A percentile compares a stretch with the other conserved stretches of the same genome.
Evolutionary conservation across 75 land plant genomes (phyloP).

Genomic region (Pseudotsuga menziesii): DNA sequence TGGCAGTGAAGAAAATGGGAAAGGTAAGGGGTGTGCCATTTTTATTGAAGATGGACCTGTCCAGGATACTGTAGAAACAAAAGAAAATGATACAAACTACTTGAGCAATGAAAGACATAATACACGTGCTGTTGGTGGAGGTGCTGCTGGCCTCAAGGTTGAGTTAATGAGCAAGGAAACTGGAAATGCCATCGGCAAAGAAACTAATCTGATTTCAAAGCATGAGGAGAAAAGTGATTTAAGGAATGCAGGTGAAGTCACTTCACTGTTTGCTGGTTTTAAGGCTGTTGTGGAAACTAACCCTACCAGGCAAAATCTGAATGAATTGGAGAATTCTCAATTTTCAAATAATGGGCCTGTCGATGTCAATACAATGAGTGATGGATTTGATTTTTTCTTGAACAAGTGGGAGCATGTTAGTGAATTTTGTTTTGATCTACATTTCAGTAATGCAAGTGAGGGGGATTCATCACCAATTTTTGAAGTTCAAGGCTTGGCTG

Average conservation of each 20-base stretch:
- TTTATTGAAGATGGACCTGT: neutral
- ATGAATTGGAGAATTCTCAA: neutral
- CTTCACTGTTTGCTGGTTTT: slow-evolving; percentile 6
- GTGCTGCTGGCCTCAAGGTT: neutral
- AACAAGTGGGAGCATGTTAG: too few species aligned
- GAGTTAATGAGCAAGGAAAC: neutral
- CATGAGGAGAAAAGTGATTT: neutral
- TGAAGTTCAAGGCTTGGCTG: too few species aligned
- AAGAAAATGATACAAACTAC: neutral
- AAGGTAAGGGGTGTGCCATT: neutral
- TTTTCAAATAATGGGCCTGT: slow-evolving; percentile 51
- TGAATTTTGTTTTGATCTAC: too few species aligned
- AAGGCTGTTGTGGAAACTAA: neutral
- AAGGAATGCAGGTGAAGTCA: neutral
- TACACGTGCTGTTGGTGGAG: neutral
- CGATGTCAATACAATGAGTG: slow-evolving; percentile 51
- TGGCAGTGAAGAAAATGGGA: neutral
- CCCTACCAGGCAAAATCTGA: neutral
- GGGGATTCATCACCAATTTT: too few species aligned
- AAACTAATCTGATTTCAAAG: neutral
- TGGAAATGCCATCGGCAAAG: neutral
- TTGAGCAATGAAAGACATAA: neutral
- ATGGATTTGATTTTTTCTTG: too few species aligned
- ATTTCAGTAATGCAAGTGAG: too few species aligned
- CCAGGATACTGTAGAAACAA: slow-evolving; percentile 1